Evolutionary conservation across 1,284 basidiomycete genomes (phyloP).

Genomic region (Schizophyllum amplum): DNA sequence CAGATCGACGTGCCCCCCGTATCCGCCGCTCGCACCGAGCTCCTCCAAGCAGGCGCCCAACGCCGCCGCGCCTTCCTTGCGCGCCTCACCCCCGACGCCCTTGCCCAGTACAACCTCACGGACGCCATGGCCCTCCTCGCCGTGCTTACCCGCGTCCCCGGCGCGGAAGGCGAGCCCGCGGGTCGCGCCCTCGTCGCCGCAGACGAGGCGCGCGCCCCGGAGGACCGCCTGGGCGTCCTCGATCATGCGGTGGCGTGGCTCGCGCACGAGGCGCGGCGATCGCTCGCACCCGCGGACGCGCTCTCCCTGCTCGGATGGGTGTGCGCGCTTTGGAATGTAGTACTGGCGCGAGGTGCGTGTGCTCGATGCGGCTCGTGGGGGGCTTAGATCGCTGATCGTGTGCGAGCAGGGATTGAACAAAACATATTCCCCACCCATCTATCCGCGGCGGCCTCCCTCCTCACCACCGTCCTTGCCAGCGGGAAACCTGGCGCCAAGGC

Average conservation of each 20-base stretch:
- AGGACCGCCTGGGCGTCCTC: conserved; percentile 45
- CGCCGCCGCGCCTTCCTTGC: background rate
- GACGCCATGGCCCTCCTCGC: background rate
- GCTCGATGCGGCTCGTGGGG: conserved; percentile 1
- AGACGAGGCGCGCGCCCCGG: conserved; percentile 30
- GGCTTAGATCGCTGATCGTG: conserved; percentile 3
- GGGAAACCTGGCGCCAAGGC: conserved; percentile 51
- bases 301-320: conserved; percentile 74
- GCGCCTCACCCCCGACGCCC: background rate
- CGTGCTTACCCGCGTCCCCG: background rate
- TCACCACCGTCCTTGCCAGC: conserved; percentile 36
- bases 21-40: background rate
- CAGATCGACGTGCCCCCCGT: background rate
- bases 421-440: conserved; percentile 36
- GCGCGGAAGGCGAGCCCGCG: conserved; percentile 41
- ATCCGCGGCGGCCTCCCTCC: conserved; percentile 43
- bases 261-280: conserved; percentile 49
- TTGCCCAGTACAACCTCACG: background rate
- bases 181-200: conserved; percentile 53
- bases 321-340: conserved; percentile 35
- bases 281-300: conserved; percentile 53
- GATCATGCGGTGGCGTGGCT: conserved; percentile 70
- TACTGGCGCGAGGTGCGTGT: background rate
- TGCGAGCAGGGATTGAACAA: too few relatives aligned
- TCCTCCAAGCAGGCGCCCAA: background rate